A percentile compares a stretch with the other conserved stretches of the same genome.
Conservation (phyloP, 2,329 filamentous ascomycete species). For the Hypoxylon sp. region DNA sequence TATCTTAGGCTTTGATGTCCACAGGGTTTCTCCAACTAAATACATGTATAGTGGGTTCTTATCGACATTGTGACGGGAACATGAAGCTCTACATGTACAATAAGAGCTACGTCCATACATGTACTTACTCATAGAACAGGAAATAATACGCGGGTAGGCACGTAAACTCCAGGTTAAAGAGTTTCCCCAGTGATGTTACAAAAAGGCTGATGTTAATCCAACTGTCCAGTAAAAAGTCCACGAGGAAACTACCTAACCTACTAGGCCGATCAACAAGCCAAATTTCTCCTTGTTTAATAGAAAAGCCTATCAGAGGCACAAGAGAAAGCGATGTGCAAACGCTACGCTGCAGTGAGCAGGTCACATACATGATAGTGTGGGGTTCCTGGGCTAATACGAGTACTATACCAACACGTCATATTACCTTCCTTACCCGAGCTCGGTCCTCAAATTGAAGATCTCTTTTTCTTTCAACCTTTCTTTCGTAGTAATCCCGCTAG, state of each 20-base stretch:
- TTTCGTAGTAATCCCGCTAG: neutral
- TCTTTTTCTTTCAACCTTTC: conserved; percentile 12
- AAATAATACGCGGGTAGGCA: conserved; percentile 2
- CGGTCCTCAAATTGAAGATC: conserved; percentile 16
- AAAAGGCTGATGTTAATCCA: conserved; percentile 19
- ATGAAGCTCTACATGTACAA: neutral
- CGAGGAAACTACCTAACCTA: neutral
- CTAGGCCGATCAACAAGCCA: conserved; percentile 23
- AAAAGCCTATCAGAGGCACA: conserved; percentile 39
- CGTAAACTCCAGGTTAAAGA: conserved; percentile 10
- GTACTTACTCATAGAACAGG: neutral
- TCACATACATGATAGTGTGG: conserved; percentile 33
- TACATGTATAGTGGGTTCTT: neutral
- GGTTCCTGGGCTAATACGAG: conserved; percentile 21
- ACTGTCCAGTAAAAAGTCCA: neutral
- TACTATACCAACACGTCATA: conserved; percentile 32
- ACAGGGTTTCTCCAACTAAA: conserved; percentile 2
- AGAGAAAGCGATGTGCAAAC: conserved; percentile 40
- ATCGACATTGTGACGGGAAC: neutral
- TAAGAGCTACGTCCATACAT: neutral
- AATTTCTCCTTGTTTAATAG: conserved; percentile 22
- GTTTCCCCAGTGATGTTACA: conserved; percentile 17
- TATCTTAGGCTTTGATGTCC: neutral
- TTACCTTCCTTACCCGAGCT: conserved; percentile 21
- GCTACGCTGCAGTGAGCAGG: conserved; percentile 24